Base-by-base conservation (phyloP, 805 yeast genomes). In the Nakazawaea wickerhamii region DNA sequence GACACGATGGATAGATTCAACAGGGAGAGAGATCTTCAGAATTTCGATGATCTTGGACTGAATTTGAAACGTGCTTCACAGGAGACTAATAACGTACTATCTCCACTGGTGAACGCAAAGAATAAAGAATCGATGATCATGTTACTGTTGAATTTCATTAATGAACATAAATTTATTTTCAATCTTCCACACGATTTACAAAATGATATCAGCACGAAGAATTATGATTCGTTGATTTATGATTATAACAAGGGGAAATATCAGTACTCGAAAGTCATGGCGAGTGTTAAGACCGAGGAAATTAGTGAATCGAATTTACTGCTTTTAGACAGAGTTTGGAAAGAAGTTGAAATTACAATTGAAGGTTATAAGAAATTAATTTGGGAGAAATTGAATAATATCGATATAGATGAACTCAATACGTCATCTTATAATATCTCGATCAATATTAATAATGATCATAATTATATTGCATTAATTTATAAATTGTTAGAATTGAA, bases 401-500 rank as follows among this genome's bases (percentile, higher is more conserved):
- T 58, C 4, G 60, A 54, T 36, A 53, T 63, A 28, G 67, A 60
- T 34, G 50, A 52, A 25, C 54, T 61, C 25, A 41, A 35, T 26
- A 27, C 37, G 13, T 11, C 38, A 10, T 22, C 41, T 4, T 30
- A 30, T 17, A 35, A 21, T 18, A 31, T 38, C 7, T 34, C 44
- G 5, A 22, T 33, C 9, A 35, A 44, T 25, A 36, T 31, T 18
- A 41, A 41, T 14, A 48, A 47, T 20, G 48, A 53, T 5, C 42
- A 45, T 15, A 52, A 55, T 21, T 70, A 73, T 45, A 51, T 73
- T 17, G 63, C 67, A 9, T 54, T 70, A 10, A 71, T 82, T 19
- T 67, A 71, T n/a, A 75, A 73, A 49, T 62, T 84, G 26, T 58
- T 80, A 35, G 86, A 82, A 47, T 61, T 84, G 26, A 83, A 80